Evolutionary conservation across 805 yeast genomes (phyloP).

Genomic region (Wickerhamiella bombiphila): DNA sequence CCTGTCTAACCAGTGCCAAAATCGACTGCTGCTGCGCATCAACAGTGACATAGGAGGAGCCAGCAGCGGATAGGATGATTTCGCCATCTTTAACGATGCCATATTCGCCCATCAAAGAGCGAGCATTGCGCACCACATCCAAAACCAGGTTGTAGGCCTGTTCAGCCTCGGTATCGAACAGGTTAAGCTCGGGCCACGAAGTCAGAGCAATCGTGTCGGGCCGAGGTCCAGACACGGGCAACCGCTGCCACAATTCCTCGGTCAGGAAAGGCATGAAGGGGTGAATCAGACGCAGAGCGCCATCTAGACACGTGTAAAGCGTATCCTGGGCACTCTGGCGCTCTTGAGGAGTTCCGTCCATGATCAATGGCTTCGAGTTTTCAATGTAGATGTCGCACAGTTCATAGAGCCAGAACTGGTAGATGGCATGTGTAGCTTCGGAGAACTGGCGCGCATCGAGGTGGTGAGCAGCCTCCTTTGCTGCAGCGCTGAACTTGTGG

Average conservation of each 20-base stretch:
- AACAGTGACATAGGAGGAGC: conserved; percentile 38
- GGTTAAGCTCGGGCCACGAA: conserved; percentile 52
- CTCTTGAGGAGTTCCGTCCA: conserved; percentile 80
- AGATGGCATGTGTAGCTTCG: conserved; percentile 72
- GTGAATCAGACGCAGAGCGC: conserved; percentile 80
- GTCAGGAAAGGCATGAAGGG: conserved; percentile 98
- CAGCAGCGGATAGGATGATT: conserved; percentile 61
- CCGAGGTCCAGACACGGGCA: conserved; percentile 59
- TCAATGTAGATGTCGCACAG: conserved; percentile 97
- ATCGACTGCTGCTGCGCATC: conserved; percentile 69
- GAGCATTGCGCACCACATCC: conserved; percentile 76
- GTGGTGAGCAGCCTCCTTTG: conserved; percentile 46
- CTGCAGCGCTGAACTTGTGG: conserved; percentile 62
- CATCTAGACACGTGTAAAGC: conserved; percentile 80
- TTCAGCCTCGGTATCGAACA: conserved; percentile 50
- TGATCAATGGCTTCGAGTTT: conserved; percentile 82
- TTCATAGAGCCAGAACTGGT: conserved; percentile 88
- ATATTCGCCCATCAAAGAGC: conserved; percentile 86
- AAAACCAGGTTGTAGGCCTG: conserved; percentile 71
- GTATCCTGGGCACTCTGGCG: conserved; percentile 87
- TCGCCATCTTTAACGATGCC: conserved; percentile 77
- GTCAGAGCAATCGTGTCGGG: conserved; percentile 66
- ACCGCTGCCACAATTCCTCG: conserved; percentile 98
- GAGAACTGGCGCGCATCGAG: conserved; percentile 80
- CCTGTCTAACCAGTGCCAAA: conserved; percentile 83